Percentiles rank a stretch among this genome's conserved stretches.
Evolutionary conservation across 73 alveolate genomes (phyloP).

Genomic region (Paramecium biaurelia): DNA sequence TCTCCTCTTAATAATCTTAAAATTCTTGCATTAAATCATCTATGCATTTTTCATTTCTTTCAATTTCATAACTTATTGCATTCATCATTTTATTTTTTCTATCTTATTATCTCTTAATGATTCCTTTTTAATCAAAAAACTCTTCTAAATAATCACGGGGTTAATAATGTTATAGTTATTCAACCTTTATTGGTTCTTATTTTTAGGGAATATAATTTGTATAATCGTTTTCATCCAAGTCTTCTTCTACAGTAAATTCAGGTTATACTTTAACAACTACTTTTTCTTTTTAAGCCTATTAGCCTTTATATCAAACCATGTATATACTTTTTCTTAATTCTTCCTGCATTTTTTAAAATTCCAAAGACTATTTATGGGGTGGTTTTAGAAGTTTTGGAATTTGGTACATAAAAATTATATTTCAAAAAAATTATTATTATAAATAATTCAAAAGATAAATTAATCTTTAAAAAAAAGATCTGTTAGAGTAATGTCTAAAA

Average conservation of each 20-base stretch:
- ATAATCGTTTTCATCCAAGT: slow-evolving; percentile 1
- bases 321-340: not conserved
- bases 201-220: not conserved
- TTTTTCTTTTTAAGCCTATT: not conserved
- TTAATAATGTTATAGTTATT: not conserved
- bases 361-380: not conserved
- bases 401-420: not conserved
- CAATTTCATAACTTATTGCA: slow-evolving; percentile 1
- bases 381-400: not conserved
- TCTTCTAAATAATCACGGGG: not conserved
- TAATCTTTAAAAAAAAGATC: not conserved
- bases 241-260: not conserved
- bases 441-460: not conserved
- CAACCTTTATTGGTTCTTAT: not conserved
- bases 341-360: not conserved
- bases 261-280: not conserved
- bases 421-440: not conserved
- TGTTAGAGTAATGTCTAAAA: not conserved
- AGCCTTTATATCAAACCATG: not conserved
- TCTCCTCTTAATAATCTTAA: not conserved
- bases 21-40: not conserved
- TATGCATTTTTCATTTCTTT: not conserved
- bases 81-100: slow-evolving; percentile 20
- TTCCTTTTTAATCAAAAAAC: slow-evolving; percentile 43
- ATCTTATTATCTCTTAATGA: not conserved